phyloP scores from a whole-genome alignment of 495 filamentous ascomycete species.

The Hypoxylon fuscum region DNA sequence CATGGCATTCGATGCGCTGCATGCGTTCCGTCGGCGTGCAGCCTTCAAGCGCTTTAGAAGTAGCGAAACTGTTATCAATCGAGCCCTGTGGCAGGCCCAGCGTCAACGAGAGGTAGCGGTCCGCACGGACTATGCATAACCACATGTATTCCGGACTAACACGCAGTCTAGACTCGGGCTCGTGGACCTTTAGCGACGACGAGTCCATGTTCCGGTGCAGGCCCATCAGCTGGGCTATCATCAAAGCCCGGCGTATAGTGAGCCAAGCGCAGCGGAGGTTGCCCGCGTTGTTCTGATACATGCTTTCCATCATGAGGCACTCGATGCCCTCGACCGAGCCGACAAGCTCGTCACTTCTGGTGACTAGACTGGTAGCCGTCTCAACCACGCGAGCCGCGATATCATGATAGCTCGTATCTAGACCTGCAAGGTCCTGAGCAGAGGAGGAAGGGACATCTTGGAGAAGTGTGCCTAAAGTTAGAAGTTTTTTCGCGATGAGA shows the following conservation, averaged over 20 bases:
- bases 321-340: constrained; percentile 58
- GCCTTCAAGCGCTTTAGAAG: constrained; percentile 23
- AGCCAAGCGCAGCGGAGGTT: constrained; percentile 58
- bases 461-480: constrained; percentile 53
- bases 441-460: constrained; percentile 47
- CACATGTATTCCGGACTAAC: constrained; percentile 42
- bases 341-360: constrained; percentile 59
- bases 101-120: constrained; percentile 47
- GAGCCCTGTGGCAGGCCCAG: constrained; percentile 47
- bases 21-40: constrained; percentile 41
- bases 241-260: constrained; percentile 54
- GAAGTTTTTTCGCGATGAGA: constrained; percentile 55
- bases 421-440: constrained; percentile 14
- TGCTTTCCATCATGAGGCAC: constrained; percentile 60
- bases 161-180: constrained; percentile 19
- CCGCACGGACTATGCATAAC: constrained; percentile 46
- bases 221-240: constrained; percentile 56
- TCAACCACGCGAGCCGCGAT: constrained; percentile 51
- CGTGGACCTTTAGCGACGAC: constrained; percentile 7
- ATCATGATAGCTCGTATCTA: constrained; percentile 27
- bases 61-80: constrained; percentile 31
- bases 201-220: constrained; percentile 42
- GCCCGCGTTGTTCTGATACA: constrained; percentile 57
- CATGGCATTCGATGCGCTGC: constrained; percentile 42
- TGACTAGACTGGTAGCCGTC: constrained; percentile 54